These are phyloP conservation scores for Eucalyptus pauciflora DNA, from an alignment of 345 rosid species.

Conservation along the genomic window DNA sequence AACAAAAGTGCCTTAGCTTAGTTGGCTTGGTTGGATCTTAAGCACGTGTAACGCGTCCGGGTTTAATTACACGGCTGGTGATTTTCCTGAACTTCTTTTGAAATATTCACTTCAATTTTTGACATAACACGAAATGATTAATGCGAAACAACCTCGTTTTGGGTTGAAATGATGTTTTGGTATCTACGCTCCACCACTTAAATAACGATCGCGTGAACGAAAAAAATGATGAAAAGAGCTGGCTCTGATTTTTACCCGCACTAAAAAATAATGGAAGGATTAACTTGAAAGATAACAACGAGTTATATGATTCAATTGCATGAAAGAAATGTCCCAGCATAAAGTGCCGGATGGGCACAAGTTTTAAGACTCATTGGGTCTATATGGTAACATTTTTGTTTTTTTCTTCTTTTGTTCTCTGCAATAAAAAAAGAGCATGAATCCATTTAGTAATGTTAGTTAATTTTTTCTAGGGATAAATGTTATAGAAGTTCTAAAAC, in stretches of 20 bases:
- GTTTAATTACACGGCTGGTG: neutral
- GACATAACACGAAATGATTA: neutral
- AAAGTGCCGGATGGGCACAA: neutral
- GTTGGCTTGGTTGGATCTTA: neutral
- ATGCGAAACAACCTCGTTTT: neutral
- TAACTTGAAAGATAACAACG: neutral
- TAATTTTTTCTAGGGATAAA: no score
- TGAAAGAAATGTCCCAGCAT: neutral
- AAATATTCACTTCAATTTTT: neutral
- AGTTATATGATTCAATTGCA: neutral
- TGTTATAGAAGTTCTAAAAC: no score
- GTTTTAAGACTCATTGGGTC: neutral
- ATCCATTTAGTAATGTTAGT: no score
- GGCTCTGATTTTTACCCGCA: no score
- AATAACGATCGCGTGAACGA: neutral
- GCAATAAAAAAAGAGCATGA: accelerated
- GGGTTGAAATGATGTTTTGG: neutral
- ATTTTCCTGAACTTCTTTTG: neutral
- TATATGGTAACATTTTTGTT: no score
- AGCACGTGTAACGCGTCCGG: neutral
- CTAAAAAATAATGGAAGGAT: neutral
- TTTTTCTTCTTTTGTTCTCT: no score
- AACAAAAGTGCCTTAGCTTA: neutral
- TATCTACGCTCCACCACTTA: neutral
- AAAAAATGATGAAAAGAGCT: neutral